Conservation (phyloP, 2,329 filamentous ascomycete genomes). For the Coccinonectria pachysandricola region DNA sequence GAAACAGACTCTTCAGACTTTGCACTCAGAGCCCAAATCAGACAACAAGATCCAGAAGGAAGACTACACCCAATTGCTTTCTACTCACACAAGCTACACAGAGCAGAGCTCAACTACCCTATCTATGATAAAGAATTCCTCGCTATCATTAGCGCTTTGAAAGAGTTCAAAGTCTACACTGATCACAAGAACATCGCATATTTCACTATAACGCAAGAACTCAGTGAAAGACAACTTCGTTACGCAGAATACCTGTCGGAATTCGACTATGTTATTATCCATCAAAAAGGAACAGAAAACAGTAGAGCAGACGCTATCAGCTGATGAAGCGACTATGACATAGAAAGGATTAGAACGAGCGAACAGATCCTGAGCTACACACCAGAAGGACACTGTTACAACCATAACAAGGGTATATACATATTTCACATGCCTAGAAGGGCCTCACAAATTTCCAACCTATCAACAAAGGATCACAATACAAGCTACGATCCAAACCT, state of each 20-base stretch:
- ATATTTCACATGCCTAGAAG: too few species aligned
- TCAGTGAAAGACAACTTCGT: background rate
- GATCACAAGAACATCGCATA: background rate
- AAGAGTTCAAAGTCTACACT: background rate
- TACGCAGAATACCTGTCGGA: background rate
- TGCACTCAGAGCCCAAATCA: background rate
- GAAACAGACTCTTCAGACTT: background rate
- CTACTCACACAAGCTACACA: background rate
- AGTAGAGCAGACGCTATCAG: background rate
- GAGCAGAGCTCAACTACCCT: background rate
- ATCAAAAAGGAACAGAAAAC: background rate
- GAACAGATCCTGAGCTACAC: background rate
- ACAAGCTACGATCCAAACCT: too few species aligned
- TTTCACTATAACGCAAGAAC: background rate
- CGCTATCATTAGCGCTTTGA: background rate
- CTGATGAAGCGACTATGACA: background rate
- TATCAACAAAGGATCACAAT: too few species aligned
- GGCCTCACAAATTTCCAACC: too few species aligned
- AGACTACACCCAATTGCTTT: slow-evolving; percentile 1
- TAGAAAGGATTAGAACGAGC: background rate
- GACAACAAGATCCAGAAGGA: slow-evolving; percentile 1
- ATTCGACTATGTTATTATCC: background rate
- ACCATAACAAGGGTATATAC: too few species aligned
- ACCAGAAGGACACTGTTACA: background rate
- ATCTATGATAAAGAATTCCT: slow-evolving; percentile 1